Evolutionary conservation across 1,139 yeast species (phyloP).

Genomic region (Zygosaccharomyces sapae): DNA sequence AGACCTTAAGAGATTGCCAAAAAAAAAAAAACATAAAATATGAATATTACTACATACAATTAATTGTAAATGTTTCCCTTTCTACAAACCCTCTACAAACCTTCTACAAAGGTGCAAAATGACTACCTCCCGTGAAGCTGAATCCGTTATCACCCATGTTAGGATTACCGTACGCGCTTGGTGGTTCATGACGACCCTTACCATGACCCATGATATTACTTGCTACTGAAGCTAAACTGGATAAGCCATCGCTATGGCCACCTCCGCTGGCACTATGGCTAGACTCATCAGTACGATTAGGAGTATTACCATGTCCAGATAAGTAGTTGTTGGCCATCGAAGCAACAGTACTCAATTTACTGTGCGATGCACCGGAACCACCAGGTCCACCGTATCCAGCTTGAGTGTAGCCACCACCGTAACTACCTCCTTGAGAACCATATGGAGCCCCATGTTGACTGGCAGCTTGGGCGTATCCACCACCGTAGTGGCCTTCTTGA

Average conservation of each 20-base stretch:
- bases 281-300: not conserved
- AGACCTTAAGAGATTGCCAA: too few relatives aligned
- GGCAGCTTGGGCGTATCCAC: not conserved
- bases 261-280: slow-evolving; percentile 1
- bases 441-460: too few relatives aligned
- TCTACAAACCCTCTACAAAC: not conserved
- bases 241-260: slow-evolving; percentile 4
- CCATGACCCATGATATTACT: slow-evolving; percentile 9
- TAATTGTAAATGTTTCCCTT: not conserved
- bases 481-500: slow-evolving; percentile 2
- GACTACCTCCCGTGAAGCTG: slow-evolving; percentile 4
- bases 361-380: not conserved
- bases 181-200: slow-evolving; percentile 1
- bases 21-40: too few relatives aligned
- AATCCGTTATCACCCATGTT: not conserved
- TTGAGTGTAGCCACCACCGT: not conserved
- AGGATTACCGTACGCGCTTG: slow-evolving; percentile 3
- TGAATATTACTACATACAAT: too few relatives aligned
- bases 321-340: slow-evolving; percentile 18
- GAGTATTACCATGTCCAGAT: slow-evolving; percentile 4
- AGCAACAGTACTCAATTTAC: slow-evolving; percentile 14
- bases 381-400: not conserved
- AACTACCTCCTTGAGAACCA: too few relatives aligned
- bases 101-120: slow-evolving; percentile 1
- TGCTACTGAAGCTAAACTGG: slow-evolving; percentile 10